A percentile compares a stretch with the other conserved stretches of the same genome.
Conservation (phyloP, 2,329 filamentous ascomycete species). For the Chrysoporthe deuterocubensis region DNA sequence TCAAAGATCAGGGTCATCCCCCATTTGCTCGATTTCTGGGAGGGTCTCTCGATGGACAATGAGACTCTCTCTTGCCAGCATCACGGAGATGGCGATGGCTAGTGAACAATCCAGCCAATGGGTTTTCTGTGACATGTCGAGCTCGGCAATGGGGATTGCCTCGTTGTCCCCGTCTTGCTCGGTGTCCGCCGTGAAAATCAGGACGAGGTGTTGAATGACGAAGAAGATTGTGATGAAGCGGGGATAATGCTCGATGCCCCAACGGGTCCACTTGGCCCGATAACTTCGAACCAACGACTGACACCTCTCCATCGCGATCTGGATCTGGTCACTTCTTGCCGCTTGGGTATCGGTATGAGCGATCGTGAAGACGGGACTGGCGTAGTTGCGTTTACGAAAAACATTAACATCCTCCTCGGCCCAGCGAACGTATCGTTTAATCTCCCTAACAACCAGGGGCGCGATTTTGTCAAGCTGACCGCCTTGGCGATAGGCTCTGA, state of each 20-base stretch:
- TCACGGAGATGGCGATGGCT: constrained; percentile 41
- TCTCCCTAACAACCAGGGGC: constrained; percentile 35
- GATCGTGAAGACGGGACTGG: constrained; percentile 25
- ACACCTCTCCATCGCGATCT: constrained; percentile 17
- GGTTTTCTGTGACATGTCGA: constrained; percentile 39
- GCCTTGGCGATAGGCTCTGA: constrained; percentile 39
- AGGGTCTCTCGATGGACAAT: constrained; percentile 25
- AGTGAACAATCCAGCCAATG: constrained; percentile 43
- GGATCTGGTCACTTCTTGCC: constrained; percentile 2
- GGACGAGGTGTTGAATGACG: constrained; percentile 54
- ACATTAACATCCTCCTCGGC: constrained; percentile 39
- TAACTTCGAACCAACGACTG: constrained; percentile 28
- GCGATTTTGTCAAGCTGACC: constrained; percentile 36
- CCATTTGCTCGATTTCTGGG: constrained; percentile 17
- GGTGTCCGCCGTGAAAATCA: constrained; percentile 49
- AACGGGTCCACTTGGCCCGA: constrained; percentile 18
- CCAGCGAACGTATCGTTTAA: constrained; percentile 40
- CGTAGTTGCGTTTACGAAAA: constrained; percentile 27
- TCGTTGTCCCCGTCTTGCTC: constrained; percentile 11
- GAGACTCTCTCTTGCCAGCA: constrained; percentile 38
- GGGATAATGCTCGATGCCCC: constrained; percentile 29
- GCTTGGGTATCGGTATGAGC: constrained; percentile 9
- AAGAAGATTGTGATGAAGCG: constrained; percentile 47
- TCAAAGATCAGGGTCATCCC: constrained; percentile 34
- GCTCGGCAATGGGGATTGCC: constrained; percentile 36